Base-by-base conservation (phyloP, 192 early-diverging fungal species). In the Chytriomyces confervae region DNA sequence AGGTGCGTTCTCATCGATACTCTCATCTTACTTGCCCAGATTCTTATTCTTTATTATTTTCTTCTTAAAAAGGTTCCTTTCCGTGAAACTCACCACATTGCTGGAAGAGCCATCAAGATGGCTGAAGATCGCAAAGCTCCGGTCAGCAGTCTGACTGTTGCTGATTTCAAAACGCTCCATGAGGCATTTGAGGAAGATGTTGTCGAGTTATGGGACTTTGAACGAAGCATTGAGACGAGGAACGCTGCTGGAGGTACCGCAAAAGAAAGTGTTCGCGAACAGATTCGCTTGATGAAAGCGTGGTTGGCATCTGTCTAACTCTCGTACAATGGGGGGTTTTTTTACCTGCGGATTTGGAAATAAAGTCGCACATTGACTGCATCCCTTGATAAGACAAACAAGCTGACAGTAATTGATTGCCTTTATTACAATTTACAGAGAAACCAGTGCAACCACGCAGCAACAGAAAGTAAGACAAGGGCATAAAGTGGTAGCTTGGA, bases 51-150 rank as follows among this genome's bases (percentile, higher is more conserved):
- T 5, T 3, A 36, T 50, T 43, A 5, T 72, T 0, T 43, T 43
- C n/a, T 76, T 13, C 0, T 2, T 2, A 48, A n/a, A 23, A 24
- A 86, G 80, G 92, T 99, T 63, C 97, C 97, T 7, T 99, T 99
- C 94, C 94, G 97, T 79, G 93, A 97, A 80, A 99, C 97, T 3
- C 97, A 99, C 83, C 96, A 99, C 84, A 95, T 99, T 76, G 94
- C 97, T 62, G 97, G 97, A 18, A 92, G 91, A 6, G 97, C 97
- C 27, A 96, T 99, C 66, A 89, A 90, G 67, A 81, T 98, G 84
- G 97, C 95, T 47, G 97, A 99, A 84, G 94, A 95, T 62, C 91
- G 92, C 47, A 83, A 84, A n/a, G 86, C 82, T 46, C 79, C 89
- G 27, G 91, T 99, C 86, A 83, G 82, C 75, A 81, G 93, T n/a